phyloP scores from a whole-genome alignment of 1,139 yeast genomes.

The Wickerhamomyces sp. region DNA sequence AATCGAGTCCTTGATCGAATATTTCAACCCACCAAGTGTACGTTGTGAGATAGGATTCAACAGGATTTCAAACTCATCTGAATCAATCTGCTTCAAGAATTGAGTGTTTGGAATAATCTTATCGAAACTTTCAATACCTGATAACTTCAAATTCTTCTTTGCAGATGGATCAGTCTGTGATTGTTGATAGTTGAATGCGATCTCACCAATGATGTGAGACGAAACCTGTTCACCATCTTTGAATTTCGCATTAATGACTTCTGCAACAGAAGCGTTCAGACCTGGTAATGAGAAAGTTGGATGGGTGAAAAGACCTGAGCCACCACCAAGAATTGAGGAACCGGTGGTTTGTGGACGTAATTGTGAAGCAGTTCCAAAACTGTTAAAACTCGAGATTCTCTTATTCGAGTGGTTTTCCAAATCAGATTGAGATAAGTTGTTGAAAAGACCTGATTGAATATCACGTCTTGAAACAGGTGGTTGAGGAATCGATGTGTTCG shows the following conservation, averaged over 20 bases:
- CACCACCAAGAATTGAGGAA: constrained; percentile 25
- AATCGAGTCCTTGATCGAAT: constrained; percentile 43
- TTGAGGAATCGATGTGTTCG: constrained; percentile 11
- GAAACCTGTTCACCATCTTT: constrained; percentile 56
- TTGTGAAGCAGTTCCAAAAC: constrained; percentile 20
- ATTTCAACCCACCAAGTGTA: constrained; percentile 73
- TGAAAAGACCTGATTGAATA: constrained; percentile 50
- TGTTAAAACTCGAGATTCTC: constrained; percentile 21
- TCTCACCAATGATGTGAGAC: constrained; percentile 69
- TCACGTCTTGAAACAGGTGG: constrained; percentile 36
- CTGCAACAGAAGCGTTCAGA: constrained; percentile 73
- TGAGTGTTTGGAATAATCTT: constrained; percentile 32
- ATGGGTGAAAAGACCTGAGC: constrained; percentile 42
- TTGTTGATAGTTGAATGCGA: constrained; percentile 62
- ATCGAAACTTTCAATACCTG: constrained; percentile 26
- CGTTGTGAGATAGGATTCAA: constrained; percentile 40
- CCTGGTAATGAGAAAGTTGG: constrained; percentile 53
- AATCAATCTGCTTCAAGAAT: constrained; percentile 30
- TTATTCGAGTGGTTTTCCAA: constrained; percentile 21
- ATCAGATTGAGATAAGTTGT: constrained; percentile 40
- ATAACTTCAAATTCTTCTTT: constrained; percentile 30
- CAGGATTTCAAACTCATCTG: constrained; percentile 28
- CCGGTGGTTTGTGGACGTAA: constrained; percentile 35
- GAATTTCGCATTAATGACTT: constrained; percentile 69
- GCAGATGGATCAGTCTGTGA: constrained; percentile 30